A percentile compares a stretch with the other conserved stretches of the same genome.
phyloP scores from a whole-genome alignment of 306 rosid genomes.

The Castanea sativa region DNA sequence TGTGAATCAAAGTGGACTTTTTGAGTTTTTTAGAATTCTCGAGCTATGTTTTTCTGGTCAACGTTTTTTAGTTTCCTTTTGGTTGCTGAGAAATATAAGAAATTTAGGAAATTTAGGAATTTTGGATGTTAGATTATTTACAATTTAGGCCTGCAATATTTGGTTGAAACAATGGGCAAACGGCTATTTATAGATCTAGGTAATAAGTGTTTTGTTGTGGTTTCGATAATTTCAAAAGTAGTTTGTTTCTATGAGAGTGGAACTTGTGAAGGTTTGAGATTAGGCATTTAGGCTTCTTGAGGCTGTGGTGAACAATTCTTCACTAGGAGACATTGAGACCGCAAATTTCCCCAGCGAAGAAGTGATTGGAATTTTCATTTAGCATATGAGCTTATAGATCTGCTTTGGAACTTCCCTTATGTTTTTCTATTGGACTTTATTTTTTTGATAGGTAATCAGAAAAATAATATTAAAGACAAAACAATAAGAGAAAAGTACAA shows the following conservation, averaged over 20 bases:
- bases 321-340: background rate
- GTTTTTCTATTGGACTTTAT: background rate
- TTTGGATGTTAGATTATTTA: background rate
- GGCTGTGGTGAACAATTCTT: background rate
- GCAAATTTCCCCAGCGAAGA: background rate
- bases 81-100: background rate
- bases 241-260: background rate
- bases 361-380: background rate
- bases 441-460: too few relatives aligned
- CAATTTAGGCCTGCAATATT: too few relatives aligned
- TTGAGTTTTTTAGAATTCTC: background rate
- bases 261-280: background rate
- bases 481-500: too few relatives aligned
- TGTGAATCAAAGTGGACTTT: background rate
- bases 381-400: background rate
- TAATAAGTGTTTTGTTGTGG: background rate
- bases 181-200: background rate
- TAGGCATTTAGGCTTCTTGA: background rate
- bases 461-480: too few relatives aligned
- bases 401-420: background rate
- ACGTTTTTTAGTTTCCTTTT: background rate
- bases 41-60: background rate
- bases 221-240: background rate
- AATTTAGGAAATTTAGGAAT: background rate
- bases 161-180: background rate